phyloP scores from a whole-genome alignment of 176 grass and related monocot genomes.

The Juncus inflexus region DNA sequence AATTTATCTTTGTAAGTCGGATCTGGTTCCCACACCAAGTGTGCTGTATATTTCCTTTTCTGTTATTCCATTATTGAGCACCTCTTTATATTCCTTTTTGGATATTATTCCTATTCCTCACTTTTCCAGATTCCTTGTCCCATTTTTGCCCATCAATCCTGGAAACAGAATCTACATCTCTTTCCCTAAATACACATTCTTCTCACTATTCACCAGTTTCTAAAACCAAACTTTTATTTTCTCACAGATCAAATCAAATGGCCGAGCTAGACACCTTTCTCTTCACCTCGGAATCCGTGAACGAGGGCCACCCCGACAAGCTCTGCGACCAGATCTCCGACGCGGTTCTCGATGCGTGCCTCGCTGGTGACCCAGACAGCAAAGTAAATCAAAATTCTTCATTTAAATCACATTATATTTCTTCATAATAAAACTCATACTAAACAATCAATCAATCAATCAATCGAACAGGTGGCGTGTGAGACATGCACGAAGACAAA shows the following conservation, averaged over 20 bases:
- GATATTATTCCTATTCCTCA: too few species aligned
- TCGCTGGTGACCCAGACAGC: conserved; percentile 12
- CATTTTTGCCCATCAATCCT: too few species aligned
- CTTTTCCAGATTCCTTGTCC: too few species aligned
- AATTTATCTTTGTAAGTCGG: too few species aligned
- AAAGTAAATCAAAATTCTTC: not conserved
- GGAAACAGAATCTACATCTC: too few species aligned
- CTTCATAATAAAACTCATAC: not conserved
- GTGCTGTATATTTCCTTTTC: too few species aligned
- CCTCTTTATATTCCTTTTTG: too few species aligned
- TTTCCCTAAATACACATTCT: too few species aligned
- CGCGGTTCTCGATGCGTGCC: conserved; percentile 11
- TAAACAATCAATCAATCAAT: not conserved
- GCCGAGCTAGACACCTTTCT: conserved; percentile 14
- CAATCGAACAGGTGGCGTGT: not conserved
- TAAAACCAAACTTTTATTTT: too few species aligned
- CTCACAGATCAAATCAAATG: not conserved
- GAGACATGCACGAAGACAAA: conserved; percentile 5
- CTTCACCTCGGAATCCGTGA: conserved; percentile 16
- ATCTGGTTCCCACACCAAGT: too few species aligned
- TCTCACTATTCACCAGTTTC: too few species aligned
- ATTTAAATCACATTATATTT: not conserved
- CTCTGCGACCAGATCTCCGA: conserved; percentile 26
- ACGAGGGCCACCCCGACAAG: conserved; percentile 23
- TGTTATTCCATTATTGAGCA: too few species aligned